Evolutionary conservation across 305 asterid genomes (phyloP).

Genomic region (Striga hermonthica): DNA sequence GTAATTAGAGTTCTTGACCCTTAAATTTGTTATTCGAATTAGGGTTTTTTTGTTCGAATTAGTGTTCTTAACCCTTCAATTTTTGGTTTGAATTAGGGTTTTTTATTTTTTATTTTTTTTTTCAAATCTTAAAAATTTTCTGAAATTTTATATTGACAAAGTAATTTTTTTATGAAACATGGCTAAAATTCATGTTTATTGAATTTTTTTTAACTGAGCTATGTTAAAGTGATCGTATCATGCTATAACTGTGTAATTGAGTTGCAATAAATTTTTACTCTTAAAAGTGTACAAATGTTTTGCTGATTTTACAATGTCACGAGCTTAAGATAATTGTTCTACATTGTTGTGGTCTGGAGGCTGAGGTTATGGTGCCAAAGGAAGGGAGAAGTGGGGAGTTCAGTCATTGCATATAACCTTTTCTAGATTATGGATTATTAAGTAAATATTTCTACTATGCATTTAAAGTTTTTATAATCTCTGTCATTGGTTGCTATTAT

Average conservation of each 20-base stretch:
- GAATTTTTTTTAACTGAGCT: conserved; percentile 6
- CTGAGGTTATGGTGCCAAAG: conserved; percentile 17
- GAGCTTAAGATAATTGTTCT: conserved; percentile 13
- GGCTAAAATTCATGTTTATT: too few relatives aligned
- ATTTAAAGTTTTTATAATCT: conserved; percentile 24
- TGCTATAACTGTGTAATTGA: conserved; percentile 17
- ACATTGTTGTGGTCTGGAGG: conserved; percentile 4
- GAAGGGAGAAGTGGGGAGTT: background rate
- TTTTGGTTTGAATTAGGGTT: too few relatives aligned
- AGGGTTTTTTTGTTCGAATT: too few relatives aligned
- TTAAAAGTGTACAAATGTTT: conserved; percentile 7
- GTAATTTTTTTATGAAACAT: too few relatives aligned
- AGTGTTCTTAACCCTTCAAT: too few relatives aligned
- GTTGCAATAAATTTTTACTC: conserved; percentile 5
- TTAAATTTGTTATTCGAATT: too few relatives aligned
- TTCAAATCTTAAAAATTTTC: too few relatives aligned
- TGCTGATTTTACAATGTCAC: conserved; percentile 8
- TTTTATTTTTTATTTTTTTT: too few relatives aligned
- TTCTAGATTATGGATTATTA: conserved; percentile 4
- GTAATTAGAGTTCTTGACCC: too few relatives aligned
- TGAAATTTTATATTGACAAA: too few relatives aligned
- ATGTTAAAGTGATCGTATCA: background rate
- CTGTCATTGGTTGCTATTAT: background rate
- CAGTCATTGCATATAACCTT: too few relatives aligned
- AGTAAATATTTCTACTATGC: conserved; percentile 10